A percentile compares a stretch with the other conserved stretches of the same genome.
phyloP scores from a whole-genome alignment of 164 flowering plant species.

The Tetrastigma voinierianum region DNA sequence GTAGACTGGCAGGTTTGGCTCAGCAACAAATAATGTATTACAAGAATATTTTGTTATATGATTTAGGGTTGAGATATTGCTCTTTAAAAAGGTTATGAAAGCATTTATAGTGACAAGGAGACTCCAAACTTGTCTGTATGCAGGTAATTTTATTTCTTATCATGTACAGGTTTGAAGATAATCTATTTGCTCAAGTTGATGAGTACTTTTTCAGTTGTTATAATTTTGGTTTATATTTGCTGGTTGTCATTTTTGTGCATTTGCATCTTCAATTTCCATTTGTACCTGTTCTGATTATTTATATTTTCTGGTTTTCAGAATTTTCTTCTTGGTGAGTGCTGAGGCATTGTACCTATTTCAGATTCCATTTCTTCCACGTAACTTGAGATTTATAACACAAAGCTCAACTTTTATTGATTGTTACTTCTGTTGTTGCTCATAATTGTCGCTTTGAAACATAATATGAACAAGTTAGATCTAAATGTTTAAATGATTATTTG shows the following conservation, averaged over 20 bases:
- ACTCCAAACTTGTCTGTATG: conserved; percentile 78
- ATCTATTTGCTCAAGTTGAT: background rate
- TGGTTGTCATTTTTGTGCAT: background rate
- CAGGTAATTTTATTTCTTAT: conserved; percentile 51
- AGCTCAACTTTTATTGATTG: too few relatives aligned
- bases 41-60: conserved; percentile 72
- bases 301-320: too few relatives aligned
- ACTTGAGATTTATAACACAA: too few relatives aligned
- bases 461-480: too few relatives aligned
- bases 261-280: too few relatives aligned
- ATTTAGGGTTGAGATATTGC: conserved; percentile 79
- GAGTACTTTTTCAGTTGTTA: background rate
- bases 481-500: too few relatives aligned
- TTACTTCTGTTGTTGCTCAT: too few relatives aligned
- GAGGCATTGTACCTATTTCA: too few relatives aligned
- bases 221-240: background rate
- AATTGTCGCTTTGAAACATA: too few relatives aligned
- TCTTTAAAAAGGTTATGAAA: conserved; percentile 60
- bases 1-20: conserved; percentile 71
- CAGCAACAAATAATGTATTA: conserved; percentile 74
- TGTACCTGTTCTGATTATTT: too few relatives aligned
- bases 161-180: background rate
- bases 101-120: conserved; percentile 67
- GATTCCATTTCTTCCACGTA: too few relatives aligned
- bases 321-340: too few relatives aligned